Conservation (phyloP, 2,329 filamentous ascomycete genomes). For the Sarocladiaceae sp. region DNA sequence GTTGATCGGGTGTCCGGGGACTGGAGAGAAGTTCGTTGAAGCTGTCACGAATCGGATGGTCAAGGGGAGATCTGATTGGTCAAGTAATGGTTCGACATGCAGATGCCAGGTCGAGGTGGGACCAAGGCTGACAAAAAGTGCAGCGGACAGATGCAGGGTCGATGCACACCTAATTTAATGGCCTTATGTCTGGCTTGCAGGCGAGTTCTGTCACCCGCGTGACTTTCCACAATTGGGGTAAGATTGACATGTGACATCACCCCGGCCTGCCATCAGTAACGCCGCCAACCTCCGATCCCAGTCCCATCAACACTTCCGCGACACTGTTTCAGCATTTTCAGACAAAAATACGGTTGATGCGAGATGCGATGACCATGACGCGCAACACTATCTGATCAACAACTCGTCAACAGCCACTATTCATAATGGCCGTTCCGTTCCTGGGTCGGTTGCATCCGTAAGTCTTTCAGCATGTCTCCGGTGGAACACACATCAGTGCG, state of each 20-base stretch:
- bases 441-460: conserved; percentile 49
- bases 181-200: not conserved
- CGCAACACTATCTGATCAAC: not conserved
- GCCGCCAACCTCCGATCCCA: not conserved
- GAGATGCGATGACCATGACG: conserved; percentile 7
- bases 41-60: not conserved
- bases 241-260: conserved; percentile 18
- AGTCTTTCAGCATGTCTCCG: conserved; percentile 22
- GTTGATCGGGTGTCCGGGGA: not conserved
- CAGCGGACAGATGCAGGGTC: not conserved
- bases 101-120: conserved; percentile 5
- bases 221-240: not conserved
- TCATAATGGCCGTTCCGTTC: conserved; percentile 48
- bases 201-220: not conserved
- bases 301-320: conserved; percentile 5
- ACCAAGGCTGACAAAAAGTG: not conserved
- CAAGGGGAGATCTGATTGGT: not conserved
- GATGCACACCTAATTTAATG: not conserved
- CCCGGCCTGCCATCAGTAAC: not conserved
- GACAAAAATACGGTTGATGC: not conserved
- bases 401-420: not conserved
- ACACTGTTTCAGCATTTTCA: conserved; percentile 3
- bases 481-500: not conserved
- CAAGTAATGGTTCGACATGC: not conserved
- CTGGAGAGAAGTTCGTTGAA: conserved; percentile 5